These are phyloP conservation scores for Diplodia sapinea DNA, from an alignment of 2,329 filamentous ascomycete genomes.

Conservation along the genomic window DNA sequence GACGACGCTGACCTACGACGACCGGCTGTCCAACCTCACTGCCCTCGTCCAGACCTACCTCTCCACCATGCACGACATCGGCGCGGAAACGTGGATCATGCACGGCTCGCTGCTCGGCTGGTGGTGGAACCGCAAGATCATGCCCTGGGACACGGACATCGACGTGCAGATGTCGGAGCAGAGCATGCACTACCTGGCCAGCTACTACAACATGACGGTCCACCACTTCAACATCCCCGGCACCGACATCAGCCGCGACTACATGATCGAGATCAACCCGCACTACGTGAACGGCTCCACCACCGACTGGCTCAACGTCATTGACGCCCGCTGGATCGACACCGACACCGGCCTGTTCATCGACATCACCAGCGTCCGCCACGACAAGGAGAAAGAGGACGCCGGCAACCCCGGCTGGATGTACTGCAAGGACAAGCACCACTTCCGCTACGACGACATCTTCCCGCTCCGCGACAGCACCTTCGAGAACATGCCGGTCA, in stretches of 20 bases:
- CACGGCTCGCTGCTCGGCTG: slow-evolving; percentile 66
- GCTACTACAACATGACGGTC: slow-evolving; percentile 68
- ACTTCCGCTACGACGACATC: slow-evolving; percentile 60
- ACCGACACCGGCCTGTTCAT: slow-evolving; percentile 65
- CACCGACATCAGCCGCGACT: slow-evolving; percentile 44
- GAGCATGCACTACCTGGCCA: slow-evolving; percentile 61
- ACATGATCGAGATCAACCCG: slow-evolving; percentile 66
- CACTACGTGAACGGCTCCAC: slow-evolving; percentile 54
- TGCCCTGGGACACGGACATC: slow-evolving; percentile 67
- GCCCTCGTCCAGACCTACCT: slow-evolving; percentile 63
- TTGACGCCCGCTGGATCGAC: slow-evolving; percentile 68
- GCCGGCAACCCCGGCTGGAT: slow-evolving; percentile 51
- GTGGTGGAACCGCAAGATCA: slow-evolving; percentile 67
- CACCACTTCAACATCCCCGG: slow-evolving; percentile 50
- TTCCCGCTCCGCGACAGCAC: slow-evolving; percentile 62
- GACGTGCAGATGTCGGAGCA: slow-evolving; percentile 64
- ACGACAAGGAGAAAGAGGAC: slow-evolving; percentile 49
- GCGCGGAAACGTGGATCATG: slow-evolving; percentile 68
- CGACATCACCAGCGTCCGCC: slow-evolving; percentile 64
- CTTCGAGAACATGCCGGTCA: slow-evolving; percentile 61
- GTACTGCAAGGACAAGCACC: slow-evolving; percentile 64
- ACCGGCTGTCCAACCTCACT: slow-evolving; percentile 56
- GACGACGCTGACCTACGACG: slow-evolving; percentile 52
- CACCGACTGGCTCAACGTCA: slow-evolving; percentile 59
- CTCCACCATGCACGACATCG: slow-evolving; percentile 61